A percentile compares a stretch with the other conserved stretches of the same genome.
phyloP scores from a whole-genome alignment of 805 yeast species.

The Hanseniaspora lindneri region DNA sequence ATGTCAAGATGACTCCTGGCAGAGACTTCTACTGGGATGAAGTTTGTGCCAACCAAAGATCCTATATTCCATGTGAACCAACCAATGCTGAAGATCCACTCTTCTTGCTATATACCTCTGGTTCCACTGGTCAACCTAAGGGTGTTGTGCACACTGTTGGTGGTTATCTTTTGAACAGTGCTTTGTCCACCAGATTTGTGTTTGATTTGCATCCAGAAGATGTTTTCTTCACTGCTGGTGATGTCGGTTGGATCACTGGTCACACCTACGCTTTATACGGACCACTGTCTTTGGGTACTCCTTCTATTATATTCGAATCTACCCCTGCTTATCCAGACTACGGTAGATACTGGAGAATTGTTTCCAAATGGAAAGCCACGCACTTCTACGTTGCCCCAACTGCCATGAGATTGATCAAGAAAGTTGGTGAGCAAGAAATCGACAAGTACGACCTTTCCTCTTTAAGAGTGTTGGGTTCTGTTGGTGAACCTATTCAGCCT shows the following conservation, averaged over 20 bases:
- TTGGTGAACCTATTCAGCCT: constrained; percentile 96
- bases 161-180: constrained; percentile 88
- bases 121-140: constrained; percentile 97
- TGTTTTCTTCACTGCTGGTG: constrained; percentile 90
- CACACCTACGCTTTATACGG: constrained; percentile 94
- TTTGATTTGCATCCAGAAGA: constrained; percentile 88
- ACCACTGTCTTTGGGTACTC: constrained; percentile 76
- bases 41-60: constrained; percentile 66
- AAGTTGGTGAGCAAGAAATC: constrained; percentile 81
- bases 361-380: constrained; percentile 80
- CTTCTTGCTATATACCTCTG: constrained; percentile 91
- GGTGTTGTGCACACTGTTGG: constrained; percentile 94
- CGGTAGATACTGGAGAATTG: constrained; percentile 93
- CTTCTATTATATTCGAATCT: constrained; percentile 89
- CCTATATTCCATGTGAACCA: constrained; percentile 76
- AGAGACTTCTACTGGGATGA: constrained; percentile 97
- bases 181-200: constrained; percentile 80
- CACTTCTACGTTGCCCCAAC: constrained; percentile 99
- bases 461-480: constrained; percentile 89
- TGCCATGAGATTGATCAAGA: constrained; percentile 78
- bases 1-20: constrained; percentile 58
- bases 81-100: constrained; percentile 89
- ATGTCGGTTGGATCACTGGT: constrained; percentile 98
- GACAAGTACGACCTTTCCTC: constrained; percentile 69
- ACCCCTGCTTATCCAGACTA: constrained; percentile 95